These are phyloP conservation scores for Thielaviopsis euricoi DNA, from an alignment of 2,329 filamentous ascomycete species.

Conservation along the genomic window DNA sequence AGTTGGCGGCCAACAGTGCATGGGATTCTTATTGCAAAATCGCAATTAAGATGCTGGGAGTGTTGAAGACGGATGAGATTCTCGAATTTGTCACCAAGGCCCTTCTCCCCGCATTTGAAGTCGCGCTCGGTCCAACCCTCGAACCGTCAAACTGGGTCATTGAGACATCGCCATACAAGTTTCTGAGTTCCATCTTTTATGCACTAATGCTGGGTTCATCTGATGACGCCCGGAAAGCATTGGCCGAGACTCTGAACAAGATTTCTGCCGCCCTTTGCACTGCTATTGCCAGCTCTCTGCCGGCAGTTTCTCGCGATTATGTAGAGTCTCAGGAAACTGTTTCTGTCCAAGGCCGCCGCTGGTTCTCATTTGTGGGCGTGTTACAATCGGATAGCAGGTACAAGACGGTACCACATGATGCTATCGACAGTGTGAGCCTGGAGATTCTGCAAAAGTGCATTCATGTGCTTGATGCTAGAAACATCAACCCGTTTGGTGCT, in stretches of 20 bases:
- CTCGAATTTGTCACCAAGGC: constrained; percentile 30
- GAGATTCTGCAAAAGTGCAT: constrained; percentile 18
- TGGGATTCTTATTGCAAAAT: constrained; percentile 63
- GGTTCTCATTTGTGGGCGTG: constrained; percentile 30
- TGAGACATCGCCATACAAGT: constrained; percentile 6
- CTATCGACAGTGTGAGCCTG: constrained; percentile 19
- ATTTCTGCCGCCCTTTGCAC: constrained; percentile 40
- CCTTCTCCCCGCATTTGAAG: constrained; percentile 36
- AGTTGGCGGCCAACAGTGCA: constrained; percentile 48
- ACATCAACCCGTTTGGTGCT: constrained; percentile 41
- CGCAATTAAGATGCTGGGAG: constrained; percentile 34
- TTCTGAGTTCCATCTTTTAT: constrained; percentile 7
- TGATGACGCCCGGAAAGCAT: neutral
- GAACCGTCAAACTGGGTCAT: constrained; percentile 22
- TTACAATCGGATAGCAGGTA: constrained; percentile 15
- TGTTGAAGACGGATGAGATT: constrained; percentile 28
- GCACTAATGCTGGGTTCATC: neutral
- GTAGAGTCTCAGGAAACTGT: constrained; percentile 54
- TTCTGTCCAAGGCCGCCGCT: constrained; percentile 48
- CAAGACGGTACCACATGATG: constrained; percentile 16
- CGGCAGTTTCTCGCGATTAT: constrained; percentile 68
- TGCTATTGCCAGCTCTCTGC: constrained; percentile 56
- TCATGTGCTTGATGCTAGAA: constrained; percentile 29
- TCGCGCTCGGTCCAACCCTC: constrained; percentile 32
- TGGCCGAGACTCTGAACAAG: constrained; percentile 17